Base-by-base conservation (phyloP, 2,329 filamentous ascomycete genomes). In the Xylariomycetidae sp. region DNA sequence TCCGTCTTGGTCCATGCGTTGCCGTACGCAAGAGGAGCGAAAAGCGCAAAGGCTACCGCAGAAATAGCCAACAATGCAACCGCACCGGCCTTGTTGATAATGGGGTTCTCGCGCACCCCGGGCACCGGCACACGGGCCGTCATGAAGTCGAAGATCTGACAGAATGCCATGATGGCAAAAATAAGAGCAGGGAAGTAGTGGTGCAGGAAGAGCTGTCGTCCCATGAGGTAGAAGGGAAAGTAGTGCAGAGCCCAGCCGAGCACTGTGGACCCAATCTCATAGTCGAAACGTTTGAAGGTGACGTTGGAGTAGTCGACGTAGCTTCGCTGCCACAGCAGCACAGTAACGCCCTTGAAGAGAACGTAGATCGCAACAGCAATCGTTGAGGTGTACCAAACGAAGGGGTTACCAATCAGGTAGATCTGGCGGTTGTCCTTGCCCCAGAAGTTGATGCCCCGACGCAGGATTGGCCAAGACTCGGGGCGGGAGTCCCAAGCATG, bases 361-460 rank as follows among this genome's bases (percentile, higher is more conserved):
- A 81, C 61, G 58, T 95, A 98, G 24, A 88, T 57, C 19, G 68
- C 74, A 44, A 98, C 76, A 13, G 88, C 82, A 7, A 79, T 67
- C 10, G 85, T 90, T 6, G 87, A 88, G 19, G 79, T 80, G 82
- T 85, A 96, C 92, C 92, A 98, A 48, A 96, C 82, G 37, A 95
- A 63, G 2, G 89, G 89, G 61, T 98, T 96, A 35, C 92, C 92
- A 36, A 95, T 81, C 14, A 98, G 80, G 61, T 98, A 98, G 49
- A 98, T 88, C 59, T 98, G 92, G 40, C 88, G 86, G 60, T 95
- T 74, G 53, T 95, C 75, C 53, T 84, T 88, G 46, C 90, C 88
- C 92, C 92, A 98, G 72, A 98, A 98, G 69, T 98, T 98, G 72
- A 98, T 98, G 52, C 92, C 92, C 42, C 92, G 86, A 47, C 78